phyloP scores from a whole-genome alignment of 2,329 filamentous ascomycete species.

The Scedosporium aurantiacum region DNA sequence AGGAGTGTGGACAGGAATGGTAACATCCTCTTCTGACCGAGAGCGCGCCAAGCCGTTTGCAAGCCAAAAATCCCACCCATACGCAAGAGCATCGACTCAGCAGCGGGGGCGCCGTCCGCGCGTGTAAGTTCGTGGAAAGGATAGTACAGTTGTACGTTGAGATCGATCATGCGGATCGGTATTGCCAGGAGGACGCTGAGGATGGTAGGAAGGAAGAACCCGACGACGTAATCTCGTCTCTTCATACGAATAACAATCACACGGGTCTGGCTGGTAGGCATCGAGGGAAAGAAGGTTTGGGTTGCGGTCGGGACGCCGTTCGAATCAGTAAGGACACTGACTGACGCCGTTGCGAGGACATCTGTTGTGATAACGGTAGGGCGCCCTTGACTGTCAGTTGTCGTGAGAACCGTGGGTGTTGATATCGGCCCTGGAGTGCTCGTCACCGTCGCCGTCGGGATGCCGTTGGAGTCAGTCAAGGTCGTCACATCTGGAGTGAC shows the following conservation, averaged over 20 bases:
- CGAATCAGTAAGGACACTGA: not conserved
- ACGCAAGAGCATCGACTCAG: slow-evolving; percentile 29
- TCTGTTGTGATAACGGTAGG: not conserved
- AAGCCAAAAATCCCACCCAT: slow-evolving; percentile 27
- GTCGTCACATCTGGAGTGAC: not conserved
- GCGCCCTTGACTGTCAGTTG: not conserved
- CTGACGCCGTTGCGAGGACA: not conserved
- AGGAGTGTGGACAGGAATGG: slow-evolving; percentile 25
- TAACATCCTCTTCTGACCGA: slow-evolving; percentile 23
- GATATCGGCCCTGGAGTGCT: not conserved
- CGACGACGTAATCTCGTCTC: slow-evolving; percentile 22
- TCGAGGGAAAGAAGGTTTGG: slow-evolving; percentile 2
- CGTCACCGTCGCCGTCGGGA: not conserved
- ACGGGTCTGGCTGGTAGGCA: not conserved
- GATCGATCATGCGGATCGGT: slow-evolving; percentile 27
- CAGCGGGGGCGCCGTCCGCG: slow-evolving; percentile 23
- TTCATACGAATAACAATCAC: not conserved
- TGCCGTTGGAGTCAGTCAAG: not conserved
- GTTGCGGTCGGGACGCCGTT: slow-evolving; percentile 1
- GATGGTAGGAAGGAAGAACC: slow-evolving; percentile 30
- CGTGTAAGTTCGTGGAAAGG: slow-evolving; percentile 31
- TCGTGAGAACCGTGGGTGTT: not conserved
- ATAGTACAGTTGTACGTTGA: slow-evolving; percentile 28
- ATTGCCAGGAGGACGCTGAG: slow-evolving; percentile 27
- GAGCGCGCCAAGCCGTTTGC: slow-evolving; percentile 19